Base-by-base conservation (phyloP, 805 yeast genomes). In the Starmerella khaoyaiensis region DNA sequence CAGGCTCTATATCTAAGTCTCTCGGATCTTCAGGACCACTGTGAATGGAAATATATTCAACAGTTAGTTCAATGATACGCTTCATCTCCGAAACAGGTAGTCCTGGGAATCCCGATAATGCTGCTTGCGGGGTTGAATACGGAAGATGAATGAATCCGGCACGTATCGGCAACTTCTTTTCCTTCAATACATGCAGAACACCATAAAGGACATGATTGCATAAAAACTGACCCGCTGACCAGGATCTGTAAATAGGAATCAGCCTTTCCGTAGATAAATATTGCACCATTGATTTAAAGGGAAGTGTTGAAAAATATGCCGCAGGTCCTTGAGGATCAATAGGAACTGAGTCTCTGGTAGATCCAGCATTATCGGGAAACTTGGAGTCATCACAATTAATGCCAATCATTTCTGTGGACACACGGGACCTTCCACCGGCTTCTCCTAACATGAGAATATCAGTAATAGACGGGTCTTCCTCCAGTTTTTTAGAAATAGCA, bases 71-170 rank as follows among this genome's bases (percentile, higher is more conserved):
- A 21, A 41, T 17, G 16, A 30, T 28, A 2, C 45, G 42, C 21
- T 2, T 22, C 33, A 43, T 16, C n/a, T 37, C 41, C 3, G 35
- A 27, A 1, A 25, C 26, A 1, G 41, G 33, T 4, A 36, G 32
- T 2, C 47, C 47, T 7, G 47, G 37, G 15, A 5, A 7, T 6
- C 21, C 8, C 14, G 31, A 12, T 15, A 11, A 17, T 9, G 37
- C 37, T 2, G 39, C 47, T 16, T 43, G 42, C 18, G 19, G 27
- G 12, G 28, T 17, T 1, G 47, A 40, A 29, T 30, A 43, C 16
- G 50, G 50, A 11, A 46, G 41, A 23, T 46, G 50, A 1, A 44
- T 42, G 21, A 46, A 46, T 7, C 48, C 50, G 3, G 33, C 43
- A 2, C 47, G 37, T n/a, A 21, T 19, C 2, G 30, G 18, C 10